Base-by-base conservation (phyloP, 1,284 basidiomycete species). In the Schizophyllum amplum region DNA sequence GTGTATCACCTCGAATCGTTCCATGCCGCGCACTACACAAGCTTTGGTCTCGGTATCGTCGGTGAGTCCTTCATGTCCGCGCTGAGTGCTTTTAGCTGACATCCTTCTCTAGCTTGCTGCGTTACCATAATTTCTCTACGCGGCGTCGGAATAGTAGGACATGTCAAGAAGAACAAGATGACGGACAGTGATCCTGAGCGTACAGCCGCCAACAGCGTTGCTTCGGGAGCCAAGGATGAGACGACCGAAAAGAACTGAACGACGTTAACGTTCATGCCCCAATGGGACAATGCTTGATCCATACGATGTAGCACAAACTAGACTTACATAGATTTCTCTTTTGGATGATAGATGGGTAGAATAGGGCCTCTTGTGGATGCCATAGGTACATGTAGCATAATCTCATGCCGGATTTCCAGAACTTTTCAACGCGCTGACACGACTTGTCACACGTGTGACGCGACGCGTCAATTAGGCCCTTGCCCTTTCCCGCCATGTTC, bases 21-120 rank as follows among this genome's bases (percentile, higher is more conserved):
- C 64, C 72, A 75, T 47, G 76, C 78, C 17, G 84, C 86, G 15
- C 80, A 85, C 62, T 90, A 85, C 84, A 76, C 78, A 0, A 70
- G 69, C 11, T 84, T 84, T 58, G 81, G 74, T n/a, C 87, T 89
- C 64, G 80, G 48, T 3, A 50, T 50, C 3, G 20, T 50, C 13
- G 48, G 48, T 50, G 24, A n/a, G n/a, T n/a, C n/a, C n/a, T n/a
- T n/a, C n/a, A n/a, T n/a, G n/a, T n/a, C n/a, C n/a, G n/a, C n/a
- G n/a, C n/a, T n/a, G n/a, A n/a, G n/a, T n/a, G n/a, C n/a, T n/a
- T n/a, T n/a, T n/a, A n/a, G n/a, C 33, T 42, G 33, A 42, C 33
- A 9, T 42, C 15, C 24, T 13, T 57, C n/a, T 9, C 6, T 24
- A 85, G 84, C 79, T 51, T 69, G 76, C 1, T 15, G 79, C 1